Evolutionary conservation across 495 filamentous ascomycete species (phyloP).

Genomic region (Hypoxylon trugodes): DNA sequence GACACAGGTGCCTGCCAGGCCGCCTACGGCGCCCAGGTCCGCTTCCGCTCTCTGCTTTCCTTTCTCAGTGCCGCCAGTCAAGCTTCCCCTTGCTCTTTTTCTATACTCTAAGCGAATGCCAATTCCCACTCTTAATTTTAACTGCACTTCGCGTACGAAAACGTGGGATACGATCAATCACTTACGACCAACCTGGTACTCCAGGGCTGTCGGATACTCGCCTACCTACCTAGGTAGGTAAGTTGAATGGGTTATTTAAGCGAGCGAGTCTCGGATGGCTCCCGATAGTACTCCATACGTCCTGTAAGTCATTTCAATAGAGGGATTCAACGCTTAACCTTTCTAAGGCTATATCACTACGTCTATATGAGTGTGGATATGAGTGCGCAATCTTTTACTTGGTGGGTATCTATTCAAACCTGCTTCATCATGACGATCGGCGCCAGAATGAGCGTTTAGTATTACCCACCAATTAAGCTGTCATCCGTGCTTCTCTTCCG

Average conservation of each 20-base stretch:
- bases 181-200: slow-evolving; percentile 8
- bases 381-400: slow-evolving; percentile 1
- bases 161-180: slow-evolving; percentile 28
- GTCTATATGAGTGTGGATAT: slow-evolving; percentile 9
- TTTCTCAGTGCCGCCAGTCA: too few relatives aligned
- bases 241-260: slow-evolving; percentile 2
- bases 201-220: background rate
- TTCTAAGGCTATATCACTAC: background rate
- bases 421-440: slow-evolving; percentile 14
- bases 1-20: too few relatives aligned
- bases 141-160: background rate
- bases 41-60: too few relatives aligned
- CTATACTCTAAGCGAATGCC: too few relatives aligned
- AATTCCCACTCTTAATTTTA: slow-evolving; percentile 9
- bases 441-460: slow-evolving; percentile 2
- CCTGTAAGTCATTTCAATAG: background rate
- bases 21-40: too few relatives aligned
- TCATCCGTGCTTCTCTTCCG: background rate
- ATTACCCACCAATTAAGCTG: slow-evolving; percentile 11
- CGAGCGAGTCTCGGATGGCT: slow-evolving; percentile 27
- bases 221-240: too few relatives aligned
- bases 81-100: too few relatives aligned
- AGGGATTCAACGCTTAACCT: background rate
- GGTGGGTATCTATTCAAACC: slow-evolving; percentile 5
- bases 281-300: slow-evolving; percentile 5